Base-by-base conservation (phyloP, 805 yeast genomes). In the Maudiozyma turicensis region DNA sequence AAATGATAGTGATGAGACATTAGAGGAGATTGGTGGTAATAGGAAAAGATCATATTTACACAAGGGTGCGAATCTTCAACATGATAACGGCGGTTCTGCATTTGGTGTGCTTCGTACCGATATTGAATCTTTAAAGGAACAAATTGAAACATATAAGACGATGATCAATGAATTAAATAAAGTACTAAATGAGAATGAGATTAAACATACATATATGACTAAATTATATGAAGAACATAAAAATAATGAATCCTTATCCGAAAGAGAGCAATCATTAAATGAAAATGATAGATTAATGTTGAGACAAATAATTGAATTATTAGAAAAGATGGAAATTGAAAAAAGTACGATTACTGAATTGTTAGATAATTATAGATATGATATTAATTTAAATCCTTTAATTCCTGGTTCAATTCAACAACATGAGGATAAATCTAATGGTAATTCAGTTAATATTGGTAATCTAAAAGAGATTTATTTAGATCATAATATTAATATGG, bases 371-470 rank as follows among this genome's bases (percentile, higher is more conserved):
- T 64, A 63, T 49, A 14, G 41, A 5, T 64, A 64, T 50, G 53
- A 54, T 35, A 51, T 64, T 26, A 55, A 57, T 30, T 49, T 60
- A 20, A 53, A 58, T 38, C 50, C 56, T 13, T 44, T 43, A 15
- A 13, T 35, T 6, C 48, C 46, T 9, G 63, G 62, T 3, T 20
- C 40, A 3, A 54, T 64, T 29, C 43, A 50, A 28, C 68, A 64
- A 50, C 50, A 28, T 37, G 66, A 63, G 34, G 49, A 53, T 40
- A 56, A 57, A 35, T 52, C 54, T 2, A 50, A 60, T 6, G 50
- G 50, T 29, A 55, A 57, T 32, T 45, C 47, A n/a, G 64, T 64
- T 2, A 40, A 41, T n/a, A 57, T 64, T 39, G 68, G 68, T 34
- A 42, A 45, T 9, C 56, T 59, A 34, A 47, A 45, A 7, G 31